Conservation (phyloP, 129 eudicot species). For the Tagetes patula region DNA sequence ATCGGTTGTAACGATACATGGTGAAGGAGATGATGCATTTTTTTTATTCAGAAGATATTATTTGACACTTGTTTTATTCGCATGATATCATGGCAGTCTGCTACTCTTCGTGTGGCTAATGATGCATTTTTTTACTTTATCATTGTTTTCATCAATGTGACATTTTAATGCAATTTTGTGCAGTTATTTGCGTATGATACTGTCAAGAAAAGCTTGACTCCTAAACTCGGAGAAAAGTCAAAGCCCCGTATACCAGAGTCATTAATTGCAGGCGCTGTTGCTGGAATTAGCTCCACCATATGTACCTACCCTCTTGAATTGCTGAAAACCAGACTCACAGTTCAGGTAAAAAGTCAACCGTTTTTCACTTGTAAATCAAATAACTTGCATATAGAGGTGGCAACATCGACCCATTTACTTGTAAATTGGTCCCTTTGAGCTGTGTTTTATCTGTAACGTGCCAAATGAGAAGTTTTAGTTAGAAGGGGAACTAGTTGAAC, state of each 20-base stretch:
- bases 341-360: constrained; percentile 50
- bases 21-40: neutral
- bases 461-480: constrained; percentile 1
- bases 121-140: neutral
- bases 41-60: neutral
- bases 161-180: constrained; percentile 25
- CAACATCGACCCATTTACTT: neutral
- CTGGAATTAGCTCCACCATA: constrained; percentile 88
- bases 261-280: constrained; percentile 77
- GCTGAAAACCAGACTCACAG: constrained; percentile 85
- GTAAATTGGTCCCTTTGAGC: neutral
- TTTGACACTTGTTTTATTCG: neutral
- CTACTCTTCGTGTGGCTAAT: neutral
- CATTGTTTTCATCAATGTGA: constrained; percentile 1
- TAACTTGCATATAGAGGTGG: neutral
- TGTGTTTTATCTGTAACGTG: neutral
- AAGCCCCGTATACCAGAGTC: constrained; percentile 71
- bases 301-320: constrained; percentile 88
- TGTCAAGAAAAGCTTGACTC: constrained; percentile 68
- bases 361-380: neutral
- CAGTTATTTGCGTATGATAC: constrained; percentile 83
- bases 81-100: constrained; percentile 4
- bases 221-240: constrained; percentile 66
- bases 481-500: neutral
- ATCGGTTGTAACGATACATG: neutral